Percentiles rank a stretch among this genome's conserved stretches.
phyloP scores from a whole-genome alignment of 768 basidiomycete species.

The Fistulinella prunicolor region DNA sequence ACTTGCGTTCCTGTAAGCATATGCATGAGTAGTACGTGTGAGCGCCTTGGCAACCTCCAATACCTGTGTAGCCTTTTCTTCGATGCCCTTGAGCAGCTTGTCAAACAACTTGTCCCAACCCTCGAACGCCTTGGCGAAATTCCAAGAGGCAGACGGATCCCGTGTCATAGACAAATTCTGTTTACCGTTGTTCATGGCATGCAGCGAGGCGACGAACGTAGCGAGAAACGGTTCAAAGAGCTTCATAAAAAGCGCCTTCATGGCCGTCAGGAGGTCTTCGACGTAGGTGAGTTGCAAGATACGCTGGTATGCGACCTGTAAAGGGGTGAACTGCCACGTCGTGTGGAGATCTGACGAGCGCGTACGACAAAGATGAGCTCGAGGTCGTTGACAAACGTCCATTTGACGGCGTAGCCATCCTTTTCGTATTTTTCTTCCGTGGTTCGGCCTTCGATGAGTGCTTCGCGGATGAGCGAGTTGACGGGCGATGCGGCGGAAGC shows the following conservation, averaged over 20 bases:
- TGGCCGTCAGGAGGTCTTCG: constrained; percentile 76
- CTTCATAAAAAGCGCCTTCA: constrained; percentile 84
- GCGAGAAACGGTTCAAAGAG: constrained; percentile 82
- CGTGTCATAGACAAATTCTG: constrained; percentile 30
- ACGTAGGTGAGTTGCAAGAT: constrained; percentile 94
- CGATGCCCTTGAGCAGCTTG: constrained; percentile 66
- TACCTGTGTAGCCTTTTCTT: constrained; percentile 72
- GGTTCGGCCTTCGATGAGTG: constrained; percentile 86
- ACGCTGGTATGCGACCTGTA: constrained; percentile 91
- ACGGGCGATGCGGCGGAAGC: constrained; percentile 77
- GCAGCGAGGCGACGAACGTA: constrained; percentile 80
- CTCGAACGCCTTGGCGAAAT: constrained; percentile 67
- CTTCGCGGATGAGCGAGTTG: constrained; percentile 85
- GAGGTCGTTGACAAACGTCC: constrained; percentile 93
- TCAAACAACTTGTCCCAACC: constrained; percentile 84
- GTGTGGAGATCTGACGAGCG: constrained; percentile 10
- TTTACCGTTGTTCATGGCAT: constrained; percentile 53
- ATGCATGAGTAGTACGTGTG: neutral
- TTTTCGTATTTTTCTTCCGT: constrained; percentile 85
- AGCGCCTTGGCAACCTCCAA: constrained; percentile 6
- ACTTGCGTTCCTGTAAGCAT: constrained; percentile 62
- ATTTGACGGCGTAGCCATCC: constrained; percentile 91
- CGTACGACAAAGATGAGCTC: constrained; percentile 95
- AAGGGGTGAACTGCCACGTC: neutral
- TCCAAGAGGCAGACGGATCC: constrained; percentile 49